Percentiles rank a stretch among this genome's conserved stretches.
These are phyloP conservation scores for Candida khao-thaluensis DNA, from an alignment of 805 yeast species.

Conservation along the genomic window DNA sequence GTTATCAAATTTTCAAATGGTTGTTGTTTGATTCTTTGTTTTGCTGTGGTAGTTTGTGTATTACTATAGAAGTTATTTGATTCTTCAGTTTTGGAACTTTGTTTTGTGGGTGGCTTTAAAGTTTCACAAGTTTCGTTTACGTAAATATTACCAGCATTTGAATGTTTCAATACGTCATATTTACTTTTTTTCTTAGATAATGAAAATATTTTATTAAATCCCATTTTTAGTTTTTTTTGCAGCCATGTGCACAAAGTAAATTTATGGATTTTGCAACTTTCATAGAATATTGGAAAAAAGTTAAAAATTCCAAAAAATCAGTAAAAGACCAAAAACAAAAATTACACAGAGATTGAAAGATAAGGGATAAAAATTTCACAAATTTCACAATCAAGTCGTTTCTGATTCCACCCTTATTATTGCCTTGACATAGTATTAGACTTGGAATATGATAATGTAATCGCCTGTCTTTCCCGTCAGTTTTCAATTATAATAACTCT, in stretches of 20 bases:
- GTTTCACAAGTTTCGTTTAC: too few species aligned
- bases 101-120: background rate
- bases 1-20: constrained; percentile 2
- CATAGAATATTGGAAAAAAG: background rate
- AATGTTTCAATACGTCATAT: background rate
- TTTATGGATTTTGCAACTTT: background rate
- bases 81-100: background rate
- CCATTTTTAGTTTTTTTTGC: constrained; percentile 1
- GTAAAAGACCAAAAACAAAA: too few species aligned
- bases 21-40: background rate
- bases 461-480: too few species aligned
- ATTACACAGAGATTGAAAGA: too few species aligned
- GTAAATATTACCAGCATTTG: background rate
- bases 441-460: too few species aligned
- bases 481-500: too few species aligned
- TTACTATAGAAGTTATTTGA: background rate
- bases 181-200: background rate
- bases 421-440: too few species aligned
- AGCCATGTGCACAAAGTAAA: background rate
- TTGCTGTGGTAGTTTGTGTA: background rate
- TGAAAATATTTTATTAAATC: background rate
- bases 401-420: too few species aligned
- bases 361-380: too few species aligned
- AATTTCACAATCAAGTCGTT: too few species aligned
- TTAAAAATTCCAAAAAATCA: background rate